Evolutionary conservation across 208 protist species (phyloP), one percentile per base, ranked within the genome.

Genomic region (Leishmania tropica): DNA sequence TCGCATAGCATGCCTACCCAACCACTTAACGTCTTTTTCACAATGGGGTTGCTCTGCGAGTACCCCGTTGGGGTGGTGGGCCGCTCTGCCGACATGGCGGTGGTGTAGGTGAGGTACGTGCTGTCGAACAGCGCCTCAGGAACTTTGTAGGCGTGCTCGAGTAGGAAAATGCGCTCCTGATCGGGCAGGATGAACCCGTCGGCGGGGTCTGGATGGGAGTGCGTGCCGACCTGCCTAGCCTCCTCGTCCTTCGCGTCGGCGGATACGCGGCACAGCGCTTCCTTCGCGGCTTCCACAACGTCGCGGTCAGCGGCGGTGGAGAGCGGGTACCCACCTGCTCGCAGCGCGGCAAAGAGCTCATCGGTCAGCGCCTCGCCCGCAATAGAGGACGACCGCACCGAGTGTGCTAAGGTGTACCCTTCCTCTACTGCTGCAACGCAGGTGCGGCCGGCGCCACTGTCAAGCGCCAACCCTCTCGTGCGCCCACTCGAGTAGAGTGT

Each of bases 391-490:
- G 86, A 72, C 15, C 87, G 85, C 53, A 97, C 84, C 2, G 92
- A 88, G 79, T 97, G 87, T 10, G 88, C 80, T 47, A 98, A 83
- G 31, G 79, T 85, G 87, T 99, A 99, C 80, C 99, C 99, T 71
- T 99, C 98, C 81, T 94, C 99, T 13, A 99, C 98, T 28, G 99
- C 99, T 4, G 99, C 97, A 72, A 99, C 94, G 79, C 99, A 99
- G 19, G 99, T 99, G 53, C 99, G 97, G 68, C 99, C 99, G 75
- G 99, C 99, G 67, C 99, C 99, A 79, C 96, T 99, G 87, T 99
- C 99, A 48, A 99, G 85, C 10, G 99, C 99, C 19, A 99, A 90
- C 79, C 99, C 99, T 28, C 98, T 99, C 1, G 96, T 93, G 19
- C 99, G 92, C 67, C 99, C 99, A n/a, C 98, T 95, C 10, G 99